Conservation (phyloP, 371 early-diverging fungal genomes). For the Phascolomyces articulosus region DNA sequence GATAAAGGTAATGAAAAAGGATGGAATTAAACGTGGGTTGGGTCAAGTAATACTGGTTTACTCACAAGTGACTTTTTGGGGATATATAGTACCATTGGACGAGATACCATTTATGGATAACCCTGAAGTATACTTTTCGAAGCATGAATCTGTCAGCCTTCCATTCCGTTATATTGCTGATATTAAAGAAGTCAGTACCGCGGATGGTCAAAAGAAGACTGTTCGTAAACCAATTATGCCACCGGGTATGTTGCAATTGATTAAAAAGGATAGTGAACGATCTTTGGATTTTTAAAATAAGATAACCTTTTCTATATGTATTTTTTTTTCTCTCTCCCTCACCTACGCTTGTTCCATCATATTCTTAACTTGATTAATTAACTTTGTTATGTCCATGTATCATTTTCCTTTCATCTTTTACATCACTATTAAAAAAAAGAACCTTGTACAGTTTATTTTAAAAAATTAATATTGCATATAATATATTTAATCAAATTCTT, state of each 20-base stretch:
- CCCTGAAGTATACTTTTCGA: slow-evolving; percentile 73
- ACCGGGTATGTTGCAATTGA: slow-evolving; percentile 75
- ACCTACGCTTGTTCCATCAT: background rate
- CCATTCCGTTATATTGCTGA: slow-evolving; percentile 69
- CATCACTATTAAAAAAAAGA: too few species aligned
- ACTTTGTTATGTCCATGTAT: too few species aligned
- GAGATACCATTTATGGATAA: slow-evolving; percentile 73
- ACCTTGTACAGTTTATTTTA: too few species aligned
- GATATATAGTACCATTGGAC: slow-evolving; percentile 56
- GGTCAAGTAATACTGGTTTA: too few species aligned
- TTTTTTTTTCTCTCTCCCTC: background rate
- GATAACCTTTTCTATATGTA: background rate
- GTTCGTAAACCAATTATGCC: slow-evolving; percentile 73
- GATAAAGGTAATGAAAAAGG: slow-evolving; percentile 42
- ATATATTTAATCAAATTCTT: too few species aligned
- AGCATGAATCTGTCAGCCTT: slow-evolving; percentile 77
- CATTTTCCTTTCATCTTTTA: too few species aligned
- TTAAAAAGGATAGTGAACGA: slow-evolving; percentile 75
- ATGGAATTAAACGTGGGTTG: too few species aligned
- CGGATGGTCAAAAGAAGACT: slow-evolving; percentile 50
- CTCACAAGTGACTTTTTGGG: too few species aligned
- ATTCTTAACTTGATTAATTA: too few species aligned
- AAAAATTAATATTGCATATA: too few species aligned
- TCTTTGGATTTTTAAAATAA: slow-evolving; percentile 52
- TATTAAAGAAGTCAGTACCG: slow-evolving; percentile 44